Evolutionary conservation across 345 rosid species (phyloP), one percentile per base, ranked within the genome.

Genomic region (Excoecaria agallocha): DNA sequence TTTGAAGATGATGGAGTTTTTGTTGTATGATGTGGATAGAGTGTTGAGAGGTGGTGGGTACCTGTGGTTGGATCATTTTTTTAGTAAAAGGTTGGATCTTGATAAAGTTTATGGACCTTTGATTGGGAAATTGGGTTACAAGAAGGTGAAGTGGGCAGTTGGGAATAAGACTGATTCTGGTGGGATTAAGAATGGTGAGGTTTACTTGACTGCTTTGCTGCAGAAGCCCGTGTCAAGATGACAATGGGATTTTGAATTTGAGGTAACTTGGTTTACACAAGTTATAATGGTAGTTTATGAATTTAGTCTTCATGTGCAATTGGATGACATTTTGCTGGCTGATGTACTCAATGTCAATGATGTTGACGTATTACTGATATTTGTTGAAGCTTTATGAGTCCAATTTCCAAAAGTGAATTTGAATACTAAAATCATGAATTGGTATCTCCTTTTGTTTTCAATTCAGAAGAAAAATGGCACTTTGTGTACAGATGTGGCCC

Each of bases 121-220:
- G 94, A 93, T 93, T 22, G 87, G 87, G 49, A 91, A 88, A 66
- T 79, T 95, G 81, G 94, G 97, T 17, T 95, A 95, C 71, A 95
- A 90, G 93, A 93, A 91, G 84, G 94, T 95, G 86, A 95, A 95
- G 75, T 95, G 99, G 99, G 99, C 94, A 8, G 85, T 80, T 22
- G 91, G 85, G 0, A 82, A 85, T 35, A 95, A 93, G 85, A 81
- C 86, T 0, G 95, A 93, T 82, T 76, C 98, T 2, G 65, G 83
- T 51, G 89, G 91, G 30, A 58, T 82, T 57, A 93, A 90, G 85
- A 87, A 89, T 63, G 92, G 89, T n/a, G 98, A 93, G 79, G 93
- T 95, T 76, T 95, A 89, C 79, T 85, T 95, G 87, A 88, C 96
- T 57, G 98, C 98, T 72, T 75, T 95, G 69, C 81, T 95, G 84